Conservation (phyloP, 768 basidiomycete genomes). For the Floccularia luteovirens region DNA sequence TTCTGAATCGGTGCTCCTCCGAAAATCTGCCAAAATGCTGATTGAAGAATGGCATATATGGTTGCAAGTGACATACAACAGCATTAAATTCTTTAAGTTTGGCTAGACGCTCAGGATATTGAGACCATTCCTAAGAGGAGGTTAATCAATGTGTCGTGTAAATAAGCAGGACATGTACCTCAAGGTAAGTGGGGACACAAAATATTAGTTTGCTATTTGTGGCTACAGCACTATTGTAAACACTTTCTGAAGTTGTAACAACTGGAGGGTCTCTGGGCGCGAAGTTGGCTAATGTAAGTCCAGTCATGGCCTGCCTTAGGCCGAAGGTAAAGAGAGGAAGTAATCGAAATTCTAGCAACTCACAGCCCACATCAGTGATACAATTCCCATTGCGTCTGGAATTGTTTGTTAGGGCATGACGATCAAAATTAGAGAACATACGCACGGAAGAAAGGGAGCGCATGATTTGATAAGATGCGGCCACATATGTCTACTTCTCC, state of each 20-base stretch:
- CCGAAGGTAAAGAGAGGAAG: background rate
- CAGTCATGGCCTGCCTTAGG: conserved; percentile 7
- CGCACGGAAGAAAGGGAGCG: conserved; percentile 13
- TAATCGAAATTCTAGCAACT: background rate
- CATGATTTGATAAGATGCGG: conserved; percentile 7
- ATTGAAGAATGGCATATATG: background rate
- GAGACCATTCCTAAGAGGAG: conserved; percentile 6
- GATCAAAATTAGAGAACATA: no score
- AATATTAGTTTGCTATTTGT: conserved; percentile 12
- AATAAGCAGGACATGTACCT: conserved; percentile 5
- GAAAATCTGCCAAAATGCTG: conserved; percentile 6
- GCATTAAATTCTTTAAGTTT: conserved; percentile 7
- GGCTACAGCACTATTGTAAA: conserved; percentile 10
- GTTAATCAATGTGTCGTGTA: background rate
- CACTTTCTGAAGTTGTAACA: conserved; percentile 13
- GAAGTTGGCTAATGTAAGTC: conserved; percentile 4
- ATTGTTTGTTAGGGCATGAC: no score
- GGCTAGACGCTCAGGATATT: conserved; percentile 3
- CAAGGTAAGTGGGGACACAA: conserved; percentile 15
- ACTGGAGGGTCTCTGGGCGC: conserved; percentile 9
- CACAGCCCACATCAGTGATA: conserved; percentile 2
- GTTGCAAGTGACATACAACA: conserved; percentile 6
- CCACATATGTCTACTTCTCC: conserved; percentile 13
- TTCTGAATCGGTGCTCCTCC: conserved; percentile 13
- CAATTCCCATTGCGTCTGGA: conserved; percentile 12